Percentiles rank a stretch among this genome's conserved stretches.
Conservation (phyloP, 1,139 yeast genomes). For the Tardiomyces digboiensis region DNA sequence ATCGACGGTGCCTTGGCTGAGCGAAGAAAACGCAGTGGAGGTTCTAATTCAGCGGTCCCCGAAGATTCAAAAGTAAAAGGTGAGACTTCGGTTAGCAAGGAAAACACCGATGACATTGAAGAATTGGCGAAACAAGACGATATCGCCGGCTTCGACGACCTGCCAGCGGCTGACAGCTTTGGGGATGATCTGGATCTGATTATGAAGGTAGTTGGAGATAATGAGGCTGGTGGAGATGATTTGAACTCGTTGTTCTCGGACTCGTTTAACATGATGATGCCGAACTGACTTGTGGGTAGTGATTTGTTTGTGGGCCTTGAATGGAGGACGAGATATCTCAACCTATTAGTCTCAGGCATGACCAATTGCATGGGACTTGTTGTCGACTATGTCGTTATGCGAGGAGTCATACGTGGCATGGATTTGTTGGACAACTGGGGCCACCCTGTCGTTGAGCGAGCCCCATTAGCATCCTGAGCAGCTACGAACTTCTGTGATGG, state of each 20-base stretch:
- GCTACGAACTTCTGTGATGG: too few species aligned
- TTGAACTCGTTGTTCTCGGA: neutral
- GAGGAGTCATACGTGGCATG: too few species aligned
- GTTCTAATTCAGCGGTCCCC: neutral
- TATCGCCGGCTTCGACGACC: neutral
- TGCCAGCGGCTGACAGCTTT: neutral
- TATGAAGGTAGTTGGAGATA: neutral
- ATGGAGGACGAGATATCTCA: too few species aligned
- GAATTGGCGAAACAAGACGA: neutral
- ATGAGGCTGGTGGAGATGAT: neutral
- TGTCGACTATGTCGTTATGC: too few species aligned
- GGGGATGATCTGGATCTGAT: neutral
- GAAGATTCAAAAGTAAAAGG: slow-evolving; percentile 1
- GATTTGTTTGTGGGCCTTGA: too few species aligned
- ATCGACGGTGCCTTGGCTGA: slow-evolving; percentile 1
- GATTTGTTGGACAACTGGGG: too few species aligned
- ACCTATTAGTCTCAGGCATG: too few species aligned
- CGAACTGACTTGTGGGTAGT: neutral
- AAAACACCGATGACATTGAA: slow-evolving; percentile 3
- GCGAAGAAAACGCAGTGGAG: neutral
- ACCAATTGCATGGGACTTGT: too few species aligned
- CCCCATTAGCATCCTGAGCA: too few species aligned
- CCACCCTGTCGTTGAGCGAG: too few species aligned
- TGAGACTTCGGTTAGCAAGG: slow-evolving; percentile 2
- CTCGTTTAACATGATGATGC: neutral